Base-by-base conservation (phyloP, 2,329 filamentous ascomycete genomes). In the Sporothrix phasma region DNA sequence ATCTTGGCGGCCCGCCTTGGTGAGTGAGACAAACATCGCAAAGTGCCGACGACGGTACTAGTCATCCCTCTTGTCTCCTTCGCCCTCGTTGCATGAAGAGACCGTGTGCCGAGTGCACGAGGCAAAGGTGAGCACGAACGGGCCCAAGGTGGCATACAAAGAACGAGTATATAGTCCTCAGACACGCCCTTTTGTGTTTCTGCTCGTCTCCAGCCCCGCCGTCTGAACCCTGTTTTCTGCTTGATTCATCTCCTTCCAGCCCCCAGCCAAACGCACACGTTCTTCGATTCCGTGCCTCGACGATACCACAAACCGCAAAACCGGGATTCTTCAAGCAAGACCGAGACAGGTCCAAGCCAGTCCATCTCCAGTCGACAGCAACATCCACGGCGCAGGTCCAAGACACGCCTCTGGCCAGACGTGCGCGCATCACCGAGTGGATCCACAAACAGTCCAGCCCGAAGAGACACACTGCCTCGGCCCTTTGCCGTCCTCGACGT, bases 1-100 rank as follows among this genome's bases (percentile, higher is more conserved):
- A n/a, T 46, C 61, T 45, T 53, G 47, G 61, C 61, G 41, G 46
- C 61, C 51, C 49, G 61, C 61, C 61, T 62, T 53, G 47, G 34
- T 26, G 19, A 22, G 10, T n/a, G n/a, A 46, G 43, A 43, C 34
- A 5, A 37, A 37, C 34, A 8, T 13, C 34, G 15, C 34, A 13
- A 37, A 37, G 34, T 37, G 34, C 34, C 34, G 34, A 13, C 15
- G 54, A 58, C 34, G 26, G 39, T 24, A 41, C 37, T 41, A 63
- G 47, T 43, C 61, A 63, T 56, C 61, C 61, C 47, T 56, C 37
- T 19, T 39, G 19, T 13, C 34, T 15, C 17, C 24, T 26, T 46
- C 11, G 15, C 39, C 10, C 49, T 31, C 11, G 49, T n/a, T 31
- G 49, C 29, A 53, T n/a, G n/a, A 37, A 37, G 34, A 37, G 11